These are phyloP conservation scores for Galeopsis tetrahit DNA, from an alignment of 257 asterid genomes.

Conservation along the genomic window DNA sequence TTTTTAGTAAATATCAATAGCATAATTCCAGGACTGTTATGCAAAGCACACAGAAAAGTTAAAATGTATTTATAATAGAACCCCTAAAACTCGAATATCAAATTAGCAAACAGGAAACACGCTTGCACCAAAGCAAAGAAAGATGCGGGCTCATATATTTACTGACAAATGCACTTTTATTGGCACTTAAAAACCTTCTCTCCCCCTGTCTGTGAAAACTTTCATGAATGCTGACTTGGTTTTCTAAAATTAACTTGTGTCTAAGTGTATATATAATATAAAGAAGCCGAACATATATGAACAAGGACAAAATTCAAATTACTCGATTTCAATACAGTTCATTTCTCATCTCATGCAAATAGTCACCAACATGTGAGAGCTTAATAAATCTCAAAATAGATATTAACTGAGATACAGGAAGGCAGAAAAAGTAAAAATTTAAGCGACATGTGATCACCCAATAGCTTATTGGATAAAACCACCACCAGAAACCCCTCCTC, in stretches of 20 bases:
- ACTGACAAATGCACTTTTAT: too few species aligned
- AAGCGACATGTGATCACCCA: constrained; percentile 7
- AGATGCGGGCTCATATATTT: too few species aligned
- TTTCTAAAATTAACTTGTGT: background rate
- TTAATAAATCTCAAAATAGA: background rate
- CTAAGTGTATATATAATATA: background rate
- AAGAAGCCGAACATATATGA: background rate
- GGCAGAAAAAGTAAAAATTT: background rate
- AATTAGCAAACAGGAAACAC: too few species aligned
- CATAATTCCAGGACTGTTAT: constrained; percentile 96
- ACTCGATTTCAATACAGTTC: background rate
- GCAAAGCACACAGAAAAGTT: constrained; percentile 17
- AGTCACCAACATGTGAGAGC: background rate
- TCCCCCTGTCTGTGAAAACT: background rate
- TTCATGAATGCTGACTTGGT: background rate
- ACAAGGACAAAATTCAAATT: background rate
- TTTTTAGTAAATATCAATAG: constrained; percentile 73
- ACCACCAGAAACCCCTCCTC: background rate
- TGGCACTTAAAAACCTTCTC: background rate
- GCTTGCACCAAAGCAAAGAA: too few species aligned
- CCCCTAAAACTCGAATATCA: too few species aligned
- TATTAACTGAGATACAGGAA: background rate
- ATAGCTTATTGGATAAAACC: background rate
- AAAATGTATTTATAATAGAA: background rate
- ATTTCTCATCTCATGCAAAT: constrained; percentile 19